Evolutionary conservation across 2,329 filamentous ascomycete genomes (phyloP), one percentile per base, ranked within the genome.

Genomic region (Phialophora chinensis): DNA sequence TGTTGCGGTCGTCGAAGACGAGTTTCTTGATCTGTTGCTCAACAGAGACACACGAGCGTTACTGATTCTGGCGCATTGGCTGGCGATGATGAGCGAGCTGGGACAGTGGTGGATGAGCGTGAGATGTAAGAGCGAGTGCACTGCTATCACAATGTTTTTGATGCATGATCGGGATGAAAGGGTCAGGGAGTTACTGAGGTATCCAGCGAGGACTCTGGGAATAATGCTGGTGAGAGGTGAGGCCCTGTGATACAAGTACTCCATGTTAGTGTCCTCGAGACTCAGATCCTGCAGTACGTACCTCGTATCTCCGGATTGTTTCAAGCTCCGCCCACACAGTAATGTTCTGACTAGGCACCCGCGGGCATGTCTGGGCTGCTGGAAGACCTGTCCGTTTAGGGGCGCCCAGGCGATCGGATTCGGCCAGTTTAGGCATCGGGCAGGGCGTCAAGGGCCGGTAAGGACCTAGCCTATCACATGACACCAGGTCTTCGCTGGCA

Each of bases 1-100:
- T 44, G 58, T 69, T 20, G 62, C 50, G 11, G 14, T 25, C 23
- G 38, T 66, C 6, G 62, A 62, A 33, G 49, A 29, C 25, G 31
- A 33, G 29, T 67, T 60, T 59, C 56, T 63, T n/a, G 14, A 31
- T 25, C 57, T 67, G 8, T 52, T 69, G 38, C 47, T 65, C 4
- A 14, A 14, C 3, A 58, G 58, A 33, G 68, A 69, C 1, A 69
- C 58, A 49, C 44, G 61, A 35, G 65, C 68, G 27, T 56, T 69
- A 38, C 31, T 69, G 17, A 68, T 69, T 23, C 63, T 69, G 63
- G 65, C 65, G 4, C 60, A 69, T 54, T 69, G 68, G 68, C 63
- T 69, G 17, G 59, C 52, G 20, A 47, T 66, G 58, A 67, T 69
- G 65, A 55, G 20, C 11, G 62, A 53, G n/a, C 42, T 68, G 20